phyloP scores from a whole-genome alignment of 805 yeast species.

The Saccharomyces mikatae region DNA sequence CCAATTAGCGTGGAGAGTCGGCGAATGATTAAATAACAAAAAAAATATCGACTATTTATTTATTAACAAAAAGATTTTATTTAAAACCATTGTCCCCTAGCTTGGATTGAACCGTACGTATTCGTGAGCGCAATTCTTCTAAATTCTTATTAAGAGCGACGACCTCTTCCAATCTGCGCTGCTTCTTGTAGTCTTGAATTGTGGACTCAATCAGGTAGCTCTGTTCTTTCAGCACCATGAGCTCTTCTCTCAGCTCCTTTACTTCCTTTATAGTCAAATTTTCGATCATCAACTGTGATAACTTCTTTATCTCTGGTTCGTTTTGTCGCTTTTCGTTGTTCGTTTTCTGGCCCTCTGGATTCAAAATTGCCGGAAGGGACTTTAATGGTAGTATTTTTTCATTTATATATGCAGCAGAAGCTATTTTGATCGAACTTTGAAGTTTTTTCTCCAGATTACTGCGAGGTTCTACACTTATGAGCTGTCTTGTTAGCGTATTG shows the following conservation, averaged over 20 bases:
- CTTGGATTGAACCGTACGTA: constrained; percentile 36
- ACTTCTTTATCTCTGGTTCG: constrained; percentile 9
- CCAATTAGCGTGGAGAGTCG: not conserved
- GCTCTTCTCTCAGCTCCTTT: constrained; percentile 55
- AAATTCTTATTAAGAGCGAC: constrained; percentile 49
- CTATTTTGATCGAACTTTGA: constrained; percentile 48
- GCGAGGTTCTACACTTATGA: constrained; percentile 30
- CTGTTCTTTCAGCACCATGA: constrained; percentile 86
- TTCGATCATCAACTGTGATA: constrained; percentile 16
- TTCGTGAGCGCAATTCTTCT: constrained; percentile 46
- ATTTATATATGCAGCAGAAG: constrained; percentile 55
- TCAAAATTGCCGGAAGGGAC: constrained; percentile 37
- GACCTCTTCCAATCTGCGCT: constrained; percentile 71
- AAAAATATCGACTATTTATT: not conserved
- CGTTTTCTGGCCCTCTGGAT: constrained; percentile 21
- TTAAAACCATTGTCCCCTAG: constrained; percentile 50
- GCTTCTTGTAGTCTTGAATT: constrained; percentile 53
- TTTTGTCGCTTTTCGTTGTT: constrained; percentile 6
- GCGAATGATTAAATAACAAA: not conserved
- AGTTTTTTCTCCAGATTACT: constrained; percentile 39
- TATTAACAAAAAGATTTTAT: not conserved
- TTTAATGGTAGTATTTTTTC: constrained; percentile 58
- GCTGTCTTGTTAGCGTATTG: constrained; percentile 42
- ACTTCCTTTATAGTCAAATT: constrained; percentile 45
- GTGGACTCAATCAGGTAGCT: constrained; percentile 59